phyloP scores from a whole-genome alignment of 805 yeast genomes.

The Metschnikowia orientalis region DNA sequence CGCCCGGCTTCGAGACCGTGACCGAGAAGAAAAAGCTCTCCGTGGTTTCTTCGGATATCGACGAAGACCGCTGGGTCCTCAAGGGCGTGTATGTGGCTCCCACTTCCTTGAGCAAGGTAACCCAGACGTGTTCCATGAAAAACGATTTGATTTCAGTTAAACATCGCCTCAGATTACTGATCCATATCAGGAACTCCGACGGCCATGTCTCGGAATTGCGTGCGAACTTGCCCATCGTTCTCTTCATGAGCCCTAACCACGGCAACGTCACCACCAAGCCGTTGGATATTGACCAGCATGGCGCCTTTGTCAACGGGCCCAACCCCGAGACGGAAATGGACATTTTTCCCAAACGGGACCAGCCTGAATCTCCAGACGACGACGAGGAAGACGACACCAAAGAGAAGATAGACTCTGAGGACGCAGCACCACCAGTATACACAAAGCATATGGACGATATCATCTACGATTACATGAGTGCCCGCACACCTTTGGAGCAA shows the following conservation, averaged over 20 bases:
- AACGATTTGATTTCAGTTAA: slow-evolving; percentile 40
- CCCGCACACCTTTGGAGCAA: slow-evolving; percentile 37
- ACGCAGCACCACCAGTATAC: slow-evolving; percentile 43
- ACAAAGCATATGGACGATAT: slow-evolving; percentile 36
- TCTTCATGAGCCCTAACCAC: slow-evolving; percentile 40
- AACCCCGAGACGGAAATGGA: slow-evolving; percentile 22
- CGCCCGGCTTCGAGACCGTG: slow-evolving; percentile 39
- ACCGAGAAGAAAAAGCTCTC: slow-evolving; percentile 24
- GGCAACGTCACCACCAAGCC: slow-evolving; percentile 36
- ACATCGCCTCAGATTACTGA: slow-evolving; percentile 42
- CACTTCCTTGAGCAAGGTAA: slow-evolving; percentile 32
- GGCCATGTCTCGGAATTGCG: slow-evolving; percentile 51
- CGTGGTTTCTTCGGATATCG: slow-evolving; percentile 17
- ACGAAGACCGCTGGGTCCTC: slow-evolving; percentile 44
- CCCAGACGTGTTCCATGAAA: slow-evolving; percentile 41
- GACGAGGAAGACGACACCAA: slow-evolving; percentile 8
- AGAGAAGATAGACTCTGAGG: slow-evolving; percentile 21
- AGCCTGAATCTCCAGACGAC: slow-evolving; percentile 4
- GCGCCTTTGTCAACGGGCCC: slow-evolving; percentile 21
- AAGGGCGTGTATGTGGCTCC: slow-evolving; percentile 41
- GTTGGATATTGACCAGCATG: slow-evolving; percentile 28
- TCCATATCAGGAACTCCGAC: slow-evolving; percentile 43
- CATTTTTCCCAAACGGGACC: slow-evolving; percentile 27
- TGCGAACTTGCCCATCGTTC: slow-evolving; percentile 46
- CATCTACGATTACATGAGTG: slow-evolving; percentile 32